Base-by-base conservation (phyloP, 805 yeast genomes). In the Dipodascus geniculatus region DNA sequence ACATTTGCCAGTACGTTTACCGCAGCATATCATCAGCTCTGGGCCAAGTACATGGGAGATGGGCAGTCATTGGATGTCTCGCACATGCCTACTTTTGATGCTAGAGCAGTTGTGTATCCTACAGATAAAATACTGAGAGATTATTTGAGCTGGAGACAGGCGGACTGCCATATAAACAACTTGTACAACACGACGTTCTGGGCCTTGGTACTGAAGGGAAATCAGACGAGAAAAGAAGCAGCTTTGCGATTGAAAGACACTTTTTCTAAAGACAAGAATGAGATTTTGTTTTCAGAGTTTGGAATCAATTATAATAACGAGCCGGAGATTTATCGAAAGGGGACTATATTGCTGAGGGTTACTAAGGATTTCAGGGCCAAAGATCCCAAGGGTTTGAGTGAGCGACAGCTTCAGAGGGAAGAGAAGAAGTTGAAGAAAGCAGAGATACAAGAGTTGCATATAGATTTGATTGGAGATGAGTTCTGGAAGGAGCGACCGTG, bases 111-210 rank as follows among this genome's bases (percentile, higher is more conserved):
- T 6, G 69, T 80, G 1, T 93, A 93, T 60, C 99, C 99, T 0
- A 79, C 75, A 53, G 58, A 72, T 17, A 61, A 70, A 3, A 69
- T 73, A 1, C 72, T 91, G 1, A 74, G 87, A 54, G 98, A 91
- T 66, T 93, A 93, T 65, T 77, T 93, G 58, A 72, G 85, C 54
- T 93, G 99, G 99, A 76, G 99, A 59, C 97, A 87, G 65, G 98
- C 84, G 1, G 99, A 93, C 65, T 93, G 76, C 51, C 99, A 93
- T 69, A 93, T 93, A 53, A 93, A 93, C 67, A 93, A 93, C 66
- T 69, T 93, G 56, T 93, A 91, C 72, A 93, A 93, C 64, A 93
- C 99, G 0, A 74, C 88, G 0, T 93, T 93, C 65, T 93, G 99
- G 99, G 74, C 80, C 3, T 72, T 93, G 61, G 91, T 93, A 0